A percentile compares a stretch with the other conserved stretches of the same genome.
Conservation (phyloP, 805 yeast species). For the Myxozyma neotropica region DNA sequence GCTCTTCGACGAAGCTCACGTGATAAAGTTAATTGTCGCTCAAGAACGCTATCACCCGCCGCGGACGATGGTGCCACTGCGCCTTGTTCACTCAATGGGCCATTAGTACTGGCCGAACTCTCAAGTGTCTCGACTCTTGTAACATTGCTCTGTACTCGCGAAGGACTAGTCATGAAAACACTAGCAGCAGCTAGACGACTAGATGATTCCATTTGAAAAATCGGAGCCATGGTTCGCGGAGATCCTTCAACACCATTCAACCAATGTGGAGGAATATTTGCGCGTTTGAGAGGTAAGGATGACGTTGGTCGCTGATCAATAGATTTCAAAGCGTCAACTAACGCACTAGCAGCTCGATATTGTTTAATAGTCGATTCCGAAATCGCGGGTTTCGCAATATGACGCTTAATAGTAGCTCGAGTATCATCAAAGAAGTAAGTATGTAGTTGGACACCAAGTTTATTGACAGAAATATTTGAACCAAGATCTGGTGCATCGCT, state of each 20-base stretch:
- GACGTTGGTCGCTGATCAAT: conserved; percentile 19
- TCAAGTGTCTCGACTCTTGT: conserved; percentile 8
- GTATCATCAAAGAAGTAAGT: conserved; percentile 35
- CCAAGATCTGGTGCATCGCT: conserved; percentile 5
- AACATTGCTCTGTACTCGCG: conserved; percentile 18
- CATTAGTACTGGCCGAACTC: conserved; percentile 2
- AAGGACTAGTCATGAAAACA: conserved; percentile 23
- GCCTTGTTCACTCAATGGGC: neutral
- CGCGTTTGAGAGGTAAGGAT: conserved; percentile 2
- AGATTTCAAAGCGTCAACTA: conserved; percentile 27
- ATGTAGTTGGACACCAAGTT: conserved; percentile 27
- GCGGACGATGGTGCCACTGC: conserved; percentile 2
- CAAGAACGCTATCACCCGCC: conserved; percentile 12
- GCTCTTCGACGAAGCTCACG: conserved; percentile 25
- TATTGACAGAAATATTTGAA: conserved; percentile 22
- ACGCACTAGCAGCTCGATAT: conserved; percentile 19
- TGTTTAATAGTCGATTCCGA: conserved; percentile 20
- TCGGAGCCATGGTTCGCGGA: conserved; percentile 31
- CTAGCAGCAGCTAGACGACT: conserved; percentile 16
- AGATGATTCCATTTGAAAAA: conserved; percentile 21
- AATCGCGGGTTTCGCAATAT: conserved; percentile 4
- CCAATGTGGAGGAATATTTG: conserved; percentile 33
- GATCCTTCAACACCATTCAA: conserved; percentile 32
- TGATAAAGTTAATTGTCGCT: conserved; percentile 21
- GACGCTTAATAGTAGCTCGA: conserved; percentile 20